Conservation (phyloP, 306 rosid species). For the Cicer arietinum region DNA sequence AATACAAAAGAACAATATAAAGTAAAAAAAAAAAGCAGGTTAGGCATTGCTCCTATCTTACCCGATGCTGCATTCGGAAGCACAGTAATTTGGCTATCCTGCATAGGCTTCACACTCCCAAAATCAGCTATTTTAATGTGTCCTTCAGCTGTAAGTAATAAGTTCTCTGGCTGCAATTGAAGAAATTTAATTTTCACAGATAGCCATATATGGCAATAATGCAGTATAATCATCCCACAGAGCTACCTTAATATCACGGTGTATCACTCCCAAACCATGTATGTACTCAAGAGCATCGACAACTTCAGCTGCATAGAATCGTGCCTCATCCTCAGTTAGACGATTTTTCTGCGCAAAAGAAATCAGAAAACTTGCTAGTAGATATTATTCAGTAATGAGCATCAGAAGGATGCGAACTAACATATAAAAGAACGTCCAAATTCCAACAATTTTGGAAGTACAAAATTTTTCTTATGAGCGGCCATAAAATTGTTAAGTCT, state of each 20-base stretch:
- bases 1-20: slow-evolving; percentile 23
- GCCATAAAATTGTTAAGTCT: neutral
- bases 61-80: slow-evolving; percentile 99
- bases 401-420: neutral
- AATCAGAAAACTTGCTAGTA: slow-evolving; percentile 39
- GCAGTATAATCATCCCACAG: slow-evolving; percentile 40
- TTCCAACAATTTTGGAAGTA: slow-evolving; percentile 7
- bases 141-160: slow-evolving; percentile 88
- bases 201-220: slow-evolving; percentile 42
- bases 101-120: slow-evolving; percentile 99
- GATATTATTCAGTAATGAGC: slow-evolving; percentile 41
- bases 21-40: slow-evolving; percentile 24
- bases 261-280: slow-evolving; percentile 93
- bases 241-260: slow-evolving; percentile 96
- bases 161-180: slow-evolving; percentile 91
- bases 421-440: slow-evolving; percentile 23
- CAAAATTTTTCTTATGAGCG: slow-evolving; percentile 10
- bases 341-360: slow-evolving; percentile 79
- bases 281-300: slow-evolving; percentile 97
- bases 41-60: slow-evolving; percentile 42
- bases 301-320: slow-evolving; percentile 96
- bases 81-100: slow-evolving; percentile 87
- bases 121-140: slow-evolving; percentile 97
- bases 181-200: slow-evolving; percentile 42
- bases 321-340: slow-evolving; percentile 85